phyloP scores from a whole-genome alignment of 345 rosid species.

The Passiflora organensis region DNA sequence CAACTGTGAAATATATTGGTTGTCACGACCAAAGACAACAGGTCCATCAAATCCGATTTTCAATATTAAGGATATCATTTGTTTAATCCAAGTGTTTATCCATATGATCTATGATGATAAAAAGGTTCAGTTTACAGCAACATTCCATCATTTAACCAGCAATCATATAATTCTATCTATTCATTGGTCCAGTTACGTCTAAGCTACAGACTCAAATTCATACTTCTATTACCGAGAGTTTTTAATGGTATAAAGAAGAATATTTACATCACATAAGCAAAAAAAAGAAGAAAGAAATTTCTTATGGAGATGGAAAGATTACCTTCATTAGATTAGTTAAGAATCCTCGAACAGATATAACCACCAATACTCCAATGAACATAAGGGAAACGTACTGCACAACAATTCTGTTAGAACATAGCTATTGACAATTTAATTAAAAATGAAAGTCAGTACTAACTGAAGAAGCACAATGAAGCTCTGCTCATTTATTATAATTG shows the following conservation, averaged over 20 bases:
- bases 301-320: conserved; percentile 11
- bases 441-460: no score
- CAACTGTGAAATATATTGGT: no score
- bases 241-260: conserved; percentile 5
- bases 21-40: no score
- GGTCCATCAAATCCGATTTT: no score
- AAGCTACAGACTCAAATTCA: conserved; percentile 7
- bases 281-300: conserved; percentile 4
- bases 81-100: no score
- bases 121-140: no score
- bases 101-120: no score
- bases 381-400: conserved; percentile 83
- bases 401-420: conserved; percentile 24
- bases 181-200: neutral
- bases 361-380: conserved; percentile 88
- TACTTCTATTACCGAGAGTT: neutral
- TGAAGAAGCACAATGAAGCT: no score
- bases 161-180: neutral
- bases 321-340: conserved; percentile 93
- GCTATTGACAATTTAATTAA: conserved; percentile 10
- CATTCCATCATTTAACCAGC: neutral
- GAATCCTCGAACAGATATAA: conserved; percentile 91
- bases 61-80: no score
- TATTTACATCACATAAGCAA: neutral
- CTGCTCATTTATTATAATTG: no score